Evolutionary conservation across 2,329 filamentous ascomycete genomes (phyloP).

Genomic region (Ophiognomonia clavigignenti-juglandacearum): DNA sequence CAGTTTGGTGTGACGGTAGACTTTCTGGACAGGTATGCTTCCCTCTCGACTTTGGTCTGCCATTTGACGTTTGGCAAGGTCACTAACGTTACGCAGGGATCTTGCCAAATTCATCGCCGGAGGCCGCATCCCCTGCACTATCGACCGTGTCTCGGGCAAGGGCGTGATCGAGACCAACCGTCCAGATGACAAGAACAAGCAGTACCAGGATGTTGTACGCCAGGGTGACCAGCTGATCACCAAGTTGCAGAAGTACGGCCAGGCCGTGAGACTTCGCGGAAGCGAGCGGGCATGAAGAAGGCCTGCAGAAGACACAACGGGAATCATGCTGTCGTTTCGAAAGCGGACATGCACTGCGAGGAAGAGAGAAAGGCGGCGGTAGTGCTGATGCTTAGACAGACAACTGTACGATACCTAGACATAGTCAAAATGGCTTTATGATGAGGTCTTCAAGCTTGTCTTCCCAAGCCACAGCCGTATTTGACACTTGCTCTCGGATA

Average conservation of each 20-base stretch:
- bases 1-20: slow-evolving; percentile 97
- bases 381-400: background rate
- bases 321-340: background rate
- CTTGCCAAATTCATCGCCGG: slow-evolving; percentile 95
- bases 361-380: background rate
- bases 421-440: slow-evolving; percentile 8
- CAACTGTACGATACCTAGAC: slow-evolving; percentile 18
- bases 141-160: slow-evolving; percentile 93
- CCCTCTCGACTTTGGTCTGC: background rate
- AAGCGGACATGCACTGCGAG: background rate
- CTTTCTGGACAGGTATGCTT: slow-evolving; percentile 80
- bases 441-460: no score
- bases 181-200: slow-evolving; percentile 99
- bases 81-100: slow-evolving; percentile 54
- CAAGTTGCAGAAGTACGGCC: slow-evolving; percentile 98
- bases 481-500: no score
- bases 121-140: slow-evolving; percentile 91
- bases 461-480: no score
- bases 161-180: slow-evolving; percentile 97
- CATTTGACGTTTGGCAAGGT: background rate
- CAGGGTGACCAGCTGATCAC: slow-evolving; percentile 97
- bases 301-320: background rate
- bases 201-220: slow-evolving; percentile 96
- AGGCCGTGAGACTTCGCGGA: slow-evolving; percentile 87
- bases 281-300: slow-evolving; percentile 77